Conservation (phyloP, 495 filamentous ascomycete genomes). For the Beverwykella pulmonaria region DNA sequence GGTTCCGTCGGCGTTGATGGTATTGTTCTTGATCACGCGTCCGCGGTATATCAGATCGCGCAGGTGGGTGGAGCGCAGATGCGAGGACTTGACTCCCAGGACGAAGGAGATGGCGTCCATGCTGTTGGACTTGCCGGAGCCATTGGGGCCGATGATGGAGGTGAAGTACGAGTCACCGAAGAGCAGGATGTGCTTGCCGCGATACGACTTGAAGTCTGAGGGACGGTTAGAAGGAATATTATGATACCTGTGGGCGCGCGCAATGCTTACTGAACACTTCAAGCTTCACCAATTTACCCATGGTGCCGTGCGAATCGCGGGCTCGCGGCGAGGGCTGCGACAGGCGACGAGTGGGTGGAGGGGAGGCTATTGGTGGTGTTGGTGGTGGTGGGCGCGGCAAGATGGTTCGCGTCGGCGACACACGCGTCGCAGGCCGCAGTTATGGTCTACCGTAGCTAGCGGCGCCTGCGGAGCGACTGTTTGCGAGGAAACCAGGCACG, state of each 20-base stretch:
- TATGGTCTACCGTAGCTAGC: conserved; percentile 10
- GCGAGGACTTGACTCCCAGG: conserved; percentile 95
- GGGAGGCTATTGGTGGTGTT: neutral
- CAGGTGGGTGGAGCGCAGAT: conserved; percentile 91
- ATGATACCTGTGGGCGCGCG: neutral
- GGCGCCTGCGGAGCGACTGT: neutral
- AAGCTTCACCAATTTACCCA: conserved; percentile 90
- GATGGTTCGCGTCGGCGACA: conserved; percentile 2
- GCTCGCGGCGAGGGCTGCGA: neutral
- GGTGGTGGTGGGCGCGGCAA: too few relatives aligned
- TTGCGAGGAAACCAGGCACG: neutral
- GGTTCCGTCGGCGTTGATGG: conserved; percentile 83
- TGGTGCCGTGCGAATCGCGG: conserved; percentile 43
- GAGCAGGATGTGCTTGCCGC: conserved; percentile 87
- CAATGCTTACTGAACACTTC: conserved; percentile 82
- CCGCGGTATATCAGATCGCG: conserved; percentile 95
- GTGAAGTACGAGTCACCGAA: conserved; percentile 99
- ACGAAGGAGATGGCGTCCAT: conserved; percentile 99
- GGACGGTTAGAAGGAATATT: neutral
- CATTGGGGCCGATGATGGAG: conserved; percentile 98
- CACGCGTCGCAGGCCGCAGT: neutral
- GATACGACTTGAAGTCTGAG: conserved; percentile 98
- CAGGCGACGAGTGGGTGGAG: neutral
- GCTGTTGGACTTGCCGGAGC: conserved; percentile 99
- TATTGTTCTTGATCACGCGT: conserved; percentile 86